These are phyloP conservation scores for Malus domestica DNA, from an alignment of 306 rosid genomes.

Conservation along the genomic window DNA sequence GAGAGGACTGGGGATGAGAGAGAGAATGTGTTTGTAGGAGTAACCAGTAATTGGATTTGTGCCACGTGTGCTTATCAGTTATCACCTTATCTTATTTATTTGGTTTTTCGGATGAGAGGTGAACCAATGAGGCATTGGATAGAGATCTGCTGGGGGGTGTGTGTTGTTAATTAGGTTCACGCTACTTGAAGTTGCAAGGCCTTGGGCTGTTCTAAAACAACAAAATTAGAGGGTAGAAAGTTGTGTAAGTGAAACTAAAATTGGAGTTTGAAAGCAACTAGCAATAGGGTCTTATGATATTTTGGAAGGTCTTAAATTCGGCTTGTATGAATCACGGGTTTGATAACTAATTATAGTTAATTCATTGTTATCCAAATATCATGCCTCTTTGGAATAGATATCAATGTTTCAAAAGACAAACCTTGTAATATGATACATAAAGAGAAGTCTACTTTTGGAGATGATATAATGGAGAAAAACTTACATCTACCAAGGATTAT, in stretches of 20 bases:
- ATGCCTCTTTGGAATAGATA: neutral
- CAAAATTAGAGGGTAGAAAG: neutral
- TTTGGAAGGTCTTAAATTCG: neutral
- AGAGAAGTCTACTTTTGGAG: too few species aligned
- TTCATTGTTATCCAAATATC: neutral
- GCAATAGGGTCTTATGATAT: neutral
- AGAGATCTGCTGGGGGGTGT: conserved; percentile 24
- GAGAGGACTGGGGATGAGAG: neutral
- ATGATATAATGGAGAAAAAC: neutral
- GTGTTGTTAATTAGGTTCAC: neutral
- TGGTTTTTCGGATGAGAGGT: conserved; percentile 45
- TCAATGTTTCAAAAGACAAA: neutral
- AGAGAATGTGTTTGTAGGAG: conserved; percentile 15
- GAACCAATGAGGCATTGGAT: conserved; percentile 40
- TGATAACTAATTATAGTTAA: too few species aligned
- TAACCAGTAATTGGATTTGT: conserved; percentile 26
- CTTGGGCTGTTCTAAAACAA: neutral
- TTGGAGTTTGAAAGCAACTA: neutral
- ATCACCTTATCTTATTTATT: conserved; percentile 69
- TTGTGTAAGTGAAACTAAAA: neutral
- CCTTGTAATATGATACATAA: too few species aligned
- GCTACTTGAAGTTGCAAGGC: neutral
- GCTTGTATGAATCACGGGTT: too few species aligned
- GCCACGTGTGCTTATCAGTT: conserved; percentile 96
- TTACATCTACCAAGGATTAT: neutral